These are phyloP conservation scores for Fraxinus xanthoxyloides DNA, from an alignment of 305 asterid species.

Conservation along the genomic window DNA sequence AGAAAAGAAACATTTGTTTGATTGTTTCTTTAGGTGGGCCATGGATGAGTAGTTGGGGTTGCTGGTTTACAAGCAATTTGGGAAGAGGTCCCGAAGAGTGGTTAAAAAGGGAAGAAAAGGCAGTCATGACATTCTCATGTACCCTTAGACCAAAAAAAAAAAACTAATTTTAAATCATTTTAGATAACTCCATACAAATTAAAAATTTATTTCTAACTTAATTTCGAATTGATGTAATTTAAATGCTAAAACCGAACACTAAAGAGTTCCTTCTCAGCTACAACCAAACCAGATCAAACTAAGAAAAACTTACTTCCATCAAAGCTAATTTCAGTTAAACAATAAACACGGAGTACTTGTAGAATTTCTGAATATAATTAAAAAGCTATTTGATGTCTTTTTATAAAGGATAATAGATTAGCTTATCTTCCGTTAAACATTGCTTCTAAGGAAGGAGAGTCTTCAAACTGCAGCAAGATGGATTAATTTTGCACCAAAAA, in stretches of 20 bases:
- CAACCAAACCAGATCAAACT: conserved; percentile 4
- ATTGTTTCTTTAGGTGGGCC: not conserved
- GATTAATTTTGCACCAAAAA: conserved; percentile 12
- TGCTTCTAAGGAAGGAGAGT: conserved; percentile 19
- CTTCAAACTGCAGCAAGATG: conserved; percentile 23
- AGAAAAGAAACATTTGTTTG: not conserved
- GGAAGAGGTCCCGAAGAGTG: not conserved
- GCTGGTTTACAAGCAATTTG: not conserved
- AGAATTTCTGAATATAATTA: not conserved
- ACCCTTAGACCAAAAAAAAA: not conserved
- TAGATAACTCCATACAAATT: not conserved
- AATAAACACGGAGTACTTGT: not conserved
- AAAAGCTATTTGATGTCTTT: not conserved
- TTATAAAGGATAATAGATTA: conserved; percentile 2
- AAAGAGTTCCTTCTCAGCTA: not conserved
- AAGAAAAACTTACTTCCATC: conserved; percentile 2
- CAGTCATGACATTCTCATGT: too few relatives aligned
- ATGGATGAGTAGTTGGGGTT: not conserved
- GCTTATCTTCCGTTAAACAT: conserved; percentile 6
- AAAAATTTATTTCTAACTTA: not conserved
- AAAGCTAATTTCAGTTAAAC: not conserved
- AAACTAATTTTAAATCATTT: not conserved
- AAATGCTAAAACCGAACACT: not conserved
- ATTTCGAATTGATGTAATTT: not conserved
- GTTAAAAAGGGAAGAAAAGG: not conserved